Evolutionary conservation across 805 yeast genomes (phyloP).

Genomic region (Candida berthetii): DNA sequence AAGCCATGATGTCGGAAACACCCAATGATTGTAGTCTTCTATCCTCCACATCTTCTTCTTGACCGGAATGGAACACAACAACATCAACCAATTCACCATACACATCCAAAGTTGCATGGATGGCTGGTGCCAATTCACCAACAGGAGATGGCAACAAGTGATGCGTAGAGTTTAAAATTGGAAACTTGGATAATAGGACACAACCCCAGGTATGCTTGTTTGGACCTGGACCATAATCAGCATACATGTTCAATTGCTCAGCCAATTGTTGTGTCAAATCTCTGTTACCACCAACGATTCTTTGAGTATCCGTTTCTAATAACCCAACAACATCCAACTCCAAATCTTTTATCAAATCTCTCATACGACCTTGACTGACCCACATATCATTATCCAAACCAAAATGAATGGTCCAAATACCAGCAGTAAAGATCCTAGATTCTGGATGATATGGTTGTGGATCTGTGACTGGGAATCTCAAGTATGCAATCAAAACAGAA

Average conservation of each 20-base stretch:
- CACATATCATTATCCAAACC: constrained; percentile 98
- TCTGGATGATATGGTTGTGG: constrained; percentile 67
- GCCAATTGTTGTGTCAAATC: constrained; percentile 89
- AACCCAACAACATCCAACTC: constrained; percentile 90
- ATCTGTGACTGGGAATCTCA: constrained; percentile 50
- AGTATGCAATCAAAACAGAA: constrained; percentile 45
- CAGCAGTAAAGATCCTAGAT: constrained; percentile 77
- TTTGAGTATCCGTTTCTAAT: constrained; percentile 88
- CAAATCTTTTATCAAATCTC: constrained; percentile 73
- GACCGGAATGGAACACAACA: constrained; percentile 97
- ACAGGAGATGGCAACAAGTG: constrained; percentile 94
- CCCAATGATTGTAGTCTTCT: constrained; percentile 79
- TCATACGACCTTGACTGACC: constrained; percentile 92
- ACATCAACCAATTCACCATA: constrained; percentile 86
- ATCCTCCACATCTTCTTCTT: constrained; percentile 95
- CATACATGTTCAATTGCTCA: constrained; percentile 90
- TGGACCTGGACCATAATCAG: constrained; percentile 97
- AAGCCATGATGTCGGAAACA: constrained; percentile 74
- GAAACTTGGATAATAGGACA: constrained; percentile 87
- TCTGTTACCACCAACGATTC: constrained; percentile 91
- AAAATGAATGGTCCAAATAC: constrained; percentile 98
- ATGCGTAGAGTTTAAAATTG: constrained; percentile 85
- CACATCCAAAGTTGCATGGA: constrained; percentile 89
- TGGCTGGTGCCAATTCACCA: constrained; percentile 97
- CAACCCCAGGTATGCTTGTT: constrained; percentile 98